Percentiles rank a stretch among this genome's conserved stretches.
These are phyloP conservation scores for Tephrocybe sp. DNA, from an alignment of 768 basidiomycete species.

Conservation along the genomic window DNA sequence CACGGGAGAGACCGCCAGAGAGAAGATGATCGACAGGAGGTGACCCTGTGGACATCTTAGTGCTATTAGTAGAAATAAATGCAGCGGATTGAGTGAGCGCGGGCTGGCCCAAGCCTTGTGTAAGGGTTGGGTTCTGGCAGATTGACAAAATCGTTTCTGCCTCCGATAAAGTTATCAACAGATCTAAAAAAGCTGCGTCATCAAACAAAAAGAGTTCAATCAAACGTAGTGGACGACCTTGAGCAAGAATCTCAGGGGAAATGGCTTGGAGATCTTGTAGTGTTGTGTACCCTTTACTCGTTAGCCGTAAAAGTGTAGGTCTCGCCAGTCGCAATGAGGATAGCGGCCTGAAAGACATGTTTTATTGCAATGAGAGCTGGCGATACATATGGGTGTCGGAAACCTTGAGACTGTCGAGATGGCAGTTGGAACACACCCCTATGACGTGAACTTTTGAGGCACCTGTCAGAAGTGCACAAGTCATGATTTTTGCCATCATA, in stretches of 20 bases:
- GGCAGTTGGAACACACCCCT: too few relatives aligned
- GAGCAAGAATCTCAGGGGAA: conserved; percentile 46
- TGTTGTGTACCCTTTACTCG: conserved; percentile 57
- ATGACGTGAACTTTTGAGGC: too few relatives aligned
- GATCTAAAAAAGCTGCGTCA: conserved; percentile 40
- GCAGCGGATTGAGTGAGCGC: conserved; percentile 61
- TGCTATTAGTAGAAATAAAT: conserved; percentile 26
- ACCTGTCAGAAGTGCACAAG: too few relatives aligned
- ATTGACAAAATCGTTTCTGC: conserved; percentile 47
- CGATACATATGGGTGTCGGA: not conserved
- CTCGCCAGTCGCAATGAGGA: conserved; percentile 48
- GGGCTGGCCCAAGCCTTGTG: conserved; percentile 18
- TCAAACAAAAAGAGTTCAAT: not conserved
- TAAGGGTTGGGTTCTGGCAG: conserved; percentile 29
- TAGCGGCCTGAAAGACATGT: conserved; percentile 35
- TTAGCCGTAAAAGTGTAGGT: conserved; percentile 45
- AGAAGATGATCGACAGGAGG: conserved; percentile 57
- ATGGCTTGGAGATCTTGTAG: conserved; percentile 47
- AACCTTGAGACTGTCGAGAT: not conserved
- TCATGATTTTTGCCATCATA: too few relatives aligned
- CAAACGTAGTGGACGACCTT: conserved; percentile 35
- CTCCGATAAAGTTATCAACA: conserved; percentile 44
- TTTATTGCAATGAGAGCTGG: not conserved
- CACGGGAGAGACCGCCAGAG: conserved; percentile 60
- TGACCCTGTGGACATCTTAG: conserved; percentile 42